Percentiles rank a stretch among this genome's conserved stretches.
These are phyloP conservation scores for Tricholoma hemisulphureum DNA, from an alignment of 768 basidiomycete species.

Conservation along the genomic window DNA sequence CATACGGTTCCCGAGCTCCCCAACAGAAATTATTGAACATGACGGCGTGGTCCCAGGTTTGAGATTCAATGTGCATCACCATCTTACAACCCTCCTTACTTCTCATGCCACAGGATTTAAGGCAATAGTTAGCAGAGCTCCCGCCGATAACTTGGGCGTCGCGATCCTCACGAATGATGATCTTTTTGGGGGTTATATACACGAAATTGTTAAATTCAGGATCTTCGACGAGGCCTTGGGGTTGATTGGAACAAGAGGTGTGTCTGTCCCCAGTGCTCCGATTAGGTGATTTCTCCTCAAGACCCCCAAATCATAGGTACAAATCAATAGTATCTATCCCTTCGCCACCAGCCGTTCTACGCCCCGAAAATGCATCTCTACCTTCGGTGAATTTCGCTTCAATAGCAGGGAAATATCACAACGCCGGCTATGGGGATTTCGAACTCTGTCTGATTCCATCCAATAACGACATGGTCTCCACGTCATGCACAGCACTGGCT, in stretches of 20 bases:
- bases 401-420: conserved; percentile 20
- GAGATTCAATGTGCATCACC: background rate
- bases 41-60: conserved; percentile 14
- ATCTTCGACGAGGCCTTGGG: conserved; percentile 20
- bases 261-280: no score
- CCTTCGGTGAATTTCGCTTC: conserved; percentile 12
- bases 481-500: conserved; percentile 3
- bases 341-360: background rate
- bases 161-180: conserved; percentile 22
- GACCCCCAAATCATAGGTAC: no score
- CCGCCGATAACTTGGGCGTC: conserved; percentile 20
- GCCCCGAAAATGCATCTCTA: conserved; percentile 12
- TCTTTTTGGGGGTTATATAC: conserved; percentile 9
- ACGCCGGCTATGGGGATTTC: conserved; percentile 21
- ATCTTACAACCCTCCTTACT: background rate
- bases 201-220: conserved; percentile 17
- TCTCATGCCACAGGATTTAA: conserved; percentile 20
- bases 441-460: conserved; percentile 19
- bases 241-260: conserved; percentile 19
- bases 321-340: background rate
- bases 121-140: conserved; percentile 14
- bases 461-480: conserved; percentile 3
- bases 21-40: conserved; percentile 17
- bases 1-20: conserved; percentile 1
- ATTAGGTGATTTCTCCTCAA: no score